These are phyloP conservation scores for Salix purpurea DNA, from an alignment of 345 rosid species.

Conservation along the genomic window DNA sequence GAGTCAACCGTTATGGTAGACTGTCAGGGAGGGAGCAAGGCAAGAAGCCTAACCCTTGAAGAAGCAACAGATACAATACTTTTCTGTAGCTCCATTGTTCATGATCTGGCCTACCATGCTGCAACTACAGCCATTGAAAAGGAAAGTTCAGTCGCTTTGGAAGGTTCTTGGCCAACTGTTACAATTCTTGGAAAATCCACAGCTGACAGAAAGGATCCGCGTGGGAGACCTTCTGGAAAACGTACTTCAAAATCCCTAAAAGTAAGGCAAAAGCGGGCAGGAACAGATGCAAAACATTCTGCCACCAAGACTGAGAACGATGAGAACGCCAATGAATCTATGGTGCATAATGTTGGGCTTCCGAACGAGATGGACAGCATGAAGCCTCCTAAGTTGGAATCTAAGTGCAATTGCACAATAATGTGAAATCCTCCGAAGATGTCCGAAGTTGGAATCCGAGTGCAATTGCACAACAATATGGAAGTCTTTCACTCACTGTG, in stretches of 20 bases:
- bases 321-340: conserved; percentile 64
- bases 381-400: conserved; percentile 87
- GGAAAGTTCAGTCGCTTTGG: conserved; percentile 41
- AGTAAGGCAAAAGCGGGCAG: conserved; percentile 49
- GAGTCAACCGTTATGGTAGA: conserved; percentile 69
- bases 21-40: conserved; percentile 52
- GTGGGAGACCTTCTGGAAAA: conserved; percentile 46
- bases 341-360: conserved; percentile 53
- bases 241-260: conserved; percentile 49
- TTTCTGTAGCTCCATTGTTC: conserved; percentile 92
- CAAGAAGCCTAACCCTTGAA: conserved; percentile 85
- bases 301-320: conserved; percentile 59
- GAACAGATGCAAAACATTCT: conserved; percentile 43
- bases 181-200: conserved; percentile 65
- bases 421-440: conserved; percentile 66
- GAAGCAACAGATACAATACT: conserved; percentile 93
- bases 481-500: conserved; percentile 12
- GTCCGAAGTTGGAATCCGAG: conserved; percentile 80
- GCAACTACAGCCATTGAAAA: conserved; percentile 75
- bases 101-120: conserved; percentile 79
- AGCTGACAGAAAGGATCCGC: conserved; percentile 43
- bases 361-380: conserved; percentile 52
- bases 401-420: conserved; percentile 96
- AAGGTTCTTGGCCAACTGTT: conserved; percentile 65
- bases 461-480: conserved; percentile 98